Conservation (phyloP, 176 grass and related monocot genomes). For the Luzula sylvatica region DNA sequence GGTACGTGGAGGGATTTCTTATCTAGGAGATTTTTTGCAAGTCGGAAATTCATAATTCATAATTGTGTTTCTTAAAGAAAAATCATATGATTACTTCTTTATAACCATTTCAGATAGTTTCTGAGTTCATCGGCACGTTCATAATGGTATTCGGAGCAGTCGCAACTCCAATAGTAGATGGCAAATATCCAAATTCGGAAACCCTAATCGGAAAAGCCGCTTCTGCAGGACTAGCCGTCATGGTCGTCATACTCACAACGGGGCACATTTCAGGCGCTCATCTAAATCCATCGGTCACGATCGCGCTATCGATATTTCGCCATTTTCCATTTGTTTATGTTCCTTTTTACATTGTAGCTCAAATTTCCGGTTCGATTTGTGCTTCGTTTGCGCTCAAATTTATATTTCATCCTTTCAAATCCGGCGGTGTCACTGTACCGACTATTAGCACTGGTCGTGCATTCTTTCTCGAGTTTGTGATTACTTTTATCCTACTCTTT, state of each 20-base stretch:
- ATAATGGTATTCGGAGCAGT: constrained; percentile 53
- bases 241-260: constrained; percentile 37
- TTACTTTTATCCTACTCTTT: constrained; percentile 21
- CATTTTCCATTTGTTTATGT: constrained; percentile 44
- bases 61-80: background rate
- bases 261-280: constrained; percentile 68
- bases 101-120: constrained; percentile 24
- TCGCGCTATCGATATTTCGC: constrained; percentile 36
- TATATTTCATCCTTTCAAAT: constrained; percentile 40
- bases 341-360: constrained; percentile 34
- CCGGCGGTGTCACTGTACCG: constrained; percentile 39
- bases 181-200: constrained; percentile 30
- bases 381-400: constrained; percentile 43
- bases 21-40: background rate
- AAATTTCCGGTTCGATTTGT: constrained; percentile 33
- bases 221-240: constrained; percentile 37
- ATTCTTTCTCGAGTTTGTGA: constrained; percentile 15
- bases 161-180: constrained; percentile 47
- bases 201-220: constrained; percentile 45
- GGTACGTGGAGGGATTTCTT: background rate
- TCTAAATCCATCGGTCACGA: constrained; percentile 61
- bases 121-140: constrained; percentile 67
- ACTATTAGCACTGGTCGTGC: constrained; percentile 24
- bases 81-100: background rate
- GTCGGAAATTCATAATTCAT: background rate